phyloP scores from a whole-genome alignment of 306 rosid genomes.

The Lotus japonicus region DNA sequence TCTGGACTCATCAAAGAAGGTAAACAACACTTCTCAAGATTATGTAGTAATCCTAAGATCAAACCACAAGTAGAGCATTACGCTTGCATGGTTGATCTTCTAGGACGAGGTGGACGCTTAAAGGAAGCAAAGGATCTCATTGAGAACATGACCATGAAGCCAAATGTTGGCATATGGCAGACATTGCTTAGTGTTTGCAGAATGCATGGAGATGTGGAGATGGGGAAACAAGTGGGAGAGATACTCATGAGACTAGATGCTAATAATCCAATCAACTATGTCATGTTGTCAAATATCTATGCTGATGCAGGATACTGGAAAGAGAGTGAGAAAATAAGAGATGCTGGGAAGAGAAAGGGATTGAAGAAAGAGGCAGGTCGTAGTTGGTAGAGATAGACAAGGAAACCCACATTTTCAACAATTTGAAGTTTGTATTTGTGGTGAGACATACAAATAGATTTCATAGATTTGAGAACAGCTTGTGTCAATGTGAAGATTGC shows the following conservation, averaged over 20 bases:
- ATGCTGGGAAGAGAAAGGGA: conserved; percentile 37
- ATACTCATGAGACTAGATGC: conserved; percentile 40
- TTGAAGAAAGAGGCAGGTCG: conserved; percentile 58
- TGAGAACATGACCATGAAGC: conserved; percentile 48
- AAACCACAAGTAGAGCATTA: conserved; percentile 54
- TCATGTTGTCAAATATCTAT: conserved; percentile 53
- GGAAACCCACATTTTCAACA: conserved; percentile 52
- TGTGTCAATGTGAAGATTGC: conserved; percentile 51
- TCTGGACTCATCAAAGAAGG: conserved; percentile 52
- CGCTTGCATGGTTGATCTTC: conserved; percentile 63
- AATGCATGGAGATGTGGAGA: conserved; percentile 51
- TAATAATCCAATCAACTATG: conserved; percentile 49
- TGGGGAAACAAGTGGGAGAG: conserved; percentile 50
- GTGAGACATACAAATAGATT: conserved; percentile 63
- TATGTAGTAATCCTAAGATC: conserved; percentile 15
- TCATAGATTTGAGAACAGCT: conserved; percentile 48
- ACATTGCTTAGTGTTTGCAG: conserved; percentile 57
- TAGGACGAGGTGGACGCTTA: conserved; percentile 50
- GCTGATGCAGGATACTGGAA: conserved; percentile 59
- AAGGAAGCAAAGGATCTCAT: conserved; percentile 52
- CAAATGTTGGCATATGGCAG: conserved; percentile 57
- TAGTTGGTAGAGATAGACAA: conserved; percentile 63
- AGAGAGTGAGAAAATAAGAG: conserved; percentile 51
- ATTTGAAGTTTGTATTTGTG: conserved; percentile 38
- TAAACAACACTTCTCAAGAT: conserved; percentile 42